These are phyloP conservation scores for Pythium dissimile DNA, from an alignment of 352 stramenopile genomes.

Conservation along the genomic window DNA sequence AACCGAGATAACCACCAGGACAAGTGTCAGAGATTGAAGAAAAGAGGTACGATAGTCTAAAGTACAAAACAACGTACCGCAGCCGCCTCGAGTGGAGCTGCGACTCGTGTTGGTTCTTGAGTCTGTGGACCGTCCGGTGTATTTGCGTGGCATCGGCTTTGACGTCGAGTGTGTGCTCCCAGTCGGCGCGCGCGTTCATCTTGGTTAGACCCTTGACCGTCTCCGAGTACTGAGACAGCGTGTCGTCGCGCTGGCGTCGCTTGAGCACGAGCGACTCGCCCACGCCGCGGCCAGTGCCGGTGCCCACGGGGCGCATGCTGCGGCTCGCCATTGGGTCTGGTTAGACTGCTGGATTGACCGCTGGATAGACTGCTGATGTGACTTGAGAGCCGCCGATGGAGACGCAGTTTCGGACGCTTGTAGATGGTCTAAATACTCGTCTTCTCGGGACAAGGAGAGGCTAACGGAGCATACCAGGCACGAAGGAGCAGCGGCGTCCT, in stretches of 20 bases:
- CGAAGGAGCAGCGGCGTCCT: not conserved
- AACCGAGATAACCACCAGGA: not conserved
- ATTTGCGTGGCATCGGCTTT: constrained; percentile 52
- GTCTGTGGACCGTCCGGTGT: constrained; percentile 32
- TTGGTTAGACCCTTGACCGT: constrained; percentile 47
- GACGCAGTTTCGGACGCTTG: not conserved
- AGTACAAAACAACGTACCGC: constrained; percentile 20
- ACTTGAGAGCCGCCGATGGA: not conserved
- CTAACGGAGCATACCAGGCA: too few relatives aligned
- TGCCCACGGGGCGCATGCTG: constrained; percentile 3
- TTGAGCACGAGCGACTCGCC: constrained; percentile 76
- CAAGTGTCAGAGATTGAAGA: not conserved
- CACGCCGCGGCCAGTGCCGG: constrained; percentile 36
- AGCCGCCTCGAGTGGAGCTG: constrained; percentile 59
- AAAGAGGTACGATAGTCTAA: not conserved
- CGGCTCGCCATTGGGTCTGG: constrained; percentile 2
- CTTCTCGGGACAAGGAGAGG: too few relatives aligned
- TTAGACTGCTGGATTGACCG: not conserved
- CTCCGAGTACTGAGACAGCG: constrained; percentile 46
- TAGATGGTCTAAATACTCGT: not conserved
- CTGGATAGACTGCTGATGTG: too few relatives aligned
- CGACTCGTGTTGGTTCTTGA: constrained; percentile 79
- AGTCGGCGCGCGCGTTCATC: constrained; percentile 61
- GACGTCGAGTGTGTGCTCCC: constrained; percentile 58
- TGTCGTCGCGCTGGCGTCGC: constrained; percentile 61